Evolutionary conservation across 2,329 filamentous ascomycete genomes (phyloP), one percentile per base, ranked within the genome.

Genomic region (Aureobasidium sp.): DNA sequence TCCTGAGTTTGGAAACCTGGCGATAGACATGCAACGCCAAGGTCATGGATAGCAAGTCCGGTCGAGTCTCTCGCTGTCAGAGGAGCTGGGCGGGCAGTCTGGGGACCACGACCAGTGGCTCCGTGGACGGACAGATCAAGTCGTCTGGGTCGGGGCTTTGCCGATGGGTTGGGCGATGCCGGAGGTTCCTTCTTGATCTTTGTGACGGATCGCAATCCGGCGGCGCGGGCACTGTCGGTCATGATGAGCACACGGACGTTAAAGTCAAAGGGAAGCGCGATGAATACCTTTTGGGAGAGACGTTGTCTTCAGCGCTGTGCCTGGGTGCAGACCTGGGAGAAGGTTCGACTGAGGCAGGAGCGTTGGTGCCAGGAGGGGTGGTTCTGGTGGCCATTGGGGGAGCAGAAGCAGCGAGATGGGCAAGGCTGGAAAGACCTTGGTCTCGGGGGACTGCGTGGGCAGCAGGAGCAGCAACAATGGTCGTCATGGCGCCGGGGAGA

Each of bases 1-100:
- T 99, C 91, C 69, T 97, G 90, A 16, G 94, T 97, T 67, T 95
- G 87, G 70, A 99, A 97, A 59, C 94, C 94, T 0, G 94, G 94
- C 2, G 94, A 97, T 61, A 99, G 80, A 70, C 94, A 99, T 45
- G 93, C 93, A 61, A 97, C 82, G 62, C 94, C 94, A 30, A 97
- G 89, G 75, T 97, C 91, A 69, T 96, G 91, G 71, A 97, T 93
- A 45, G 83, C 89, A 41, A 94, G 78, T 27, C 87, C 84, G 49
- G 81, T 82, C 62, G 77, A 82, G 64, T 95, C 90, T 67, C 90
- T 84, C 27, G 87, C 87, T 9, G 90, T 94, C 75, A 95, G 79
- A 41, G 83, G 83, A 1, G 88, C 84, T 30, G 91, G 88, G 41
- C 91, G 85, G 50, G 74, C 73, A 21, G 70, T 73, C 49, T 70